These are phyloP conservation scores for Pseudogymnoascus sp. DNA, from an alignment of 2,329 filamentous ascomycete genomes.

Conservation along the genomic window DNA sequence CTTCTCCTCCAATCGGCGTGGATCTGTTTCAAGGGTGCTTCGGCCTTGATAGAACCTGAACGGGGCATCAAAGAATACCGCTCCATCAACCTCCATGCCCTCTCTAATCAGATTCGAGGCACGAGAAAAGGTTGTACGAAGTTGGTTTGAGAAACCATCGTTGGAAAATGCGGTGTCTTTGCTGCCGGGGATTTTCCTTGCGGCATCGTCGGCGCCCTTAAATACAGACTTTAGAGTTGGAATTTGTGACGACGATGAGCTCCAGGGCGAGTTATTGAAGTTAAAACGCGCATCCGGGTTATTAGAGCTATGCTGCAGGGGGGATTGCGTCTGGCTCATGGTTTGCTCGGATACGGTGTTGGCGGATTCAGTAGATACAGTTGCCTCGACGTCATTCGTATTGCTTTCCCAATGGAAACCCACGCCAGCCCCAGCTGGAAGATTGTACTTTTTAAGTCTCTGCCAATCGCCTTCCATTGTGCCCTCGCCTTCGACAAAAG, in stretches of 20 bases:
- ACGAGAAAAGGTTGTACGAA: constrained; percentile 13
- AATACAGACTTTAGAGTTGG: constrained; percentile 15
- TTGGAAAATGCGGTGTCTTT: constrained; percentile 16
- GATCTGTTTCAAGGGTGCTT: constrained; percentile 19
- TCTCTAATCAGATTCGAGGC: neutral
- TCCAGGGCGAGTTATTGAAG: constrained; percentile 20
- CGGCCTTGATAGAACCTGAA: constrained; percentile 20
- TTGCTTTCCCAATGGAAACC: constrained; percentile 21
- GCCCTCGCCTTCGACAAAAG: constrained; percentile 13
- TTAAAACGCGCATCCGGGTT: neutral
- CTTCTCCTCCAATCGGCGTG: constrained; percentile 11
- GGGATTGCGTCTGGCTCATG: constrained; percentile 13
- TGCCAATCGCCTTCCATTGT: constrained; percentile 23
- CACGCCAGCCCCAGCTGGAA: constrained; percentile 17
- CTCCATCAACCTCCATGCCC: constrained; percentile 1
- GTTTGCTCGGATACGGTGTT: neutral
- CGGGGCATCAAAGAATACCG: constrained; percentile 10
- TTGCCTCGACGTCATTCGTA: constrained; percentile 14
- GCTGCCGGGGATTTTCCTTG: constrained; percentile 4
- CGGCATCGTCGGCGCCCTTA: constrained; percentile 12
- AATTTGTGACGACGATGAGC: constrained; percentile 15
- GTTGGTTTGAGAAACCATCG: constrained; percentile 17
- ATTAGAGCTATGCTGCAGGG: constrained; percentile 15
- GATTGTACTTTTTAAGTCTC: constrained; percentile 19
- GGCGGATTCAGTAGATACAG: neutral